Base-by-base conservation (phyloP, 1,284 basidiomycete species). In the Neonothopanus nambi region DNA sequence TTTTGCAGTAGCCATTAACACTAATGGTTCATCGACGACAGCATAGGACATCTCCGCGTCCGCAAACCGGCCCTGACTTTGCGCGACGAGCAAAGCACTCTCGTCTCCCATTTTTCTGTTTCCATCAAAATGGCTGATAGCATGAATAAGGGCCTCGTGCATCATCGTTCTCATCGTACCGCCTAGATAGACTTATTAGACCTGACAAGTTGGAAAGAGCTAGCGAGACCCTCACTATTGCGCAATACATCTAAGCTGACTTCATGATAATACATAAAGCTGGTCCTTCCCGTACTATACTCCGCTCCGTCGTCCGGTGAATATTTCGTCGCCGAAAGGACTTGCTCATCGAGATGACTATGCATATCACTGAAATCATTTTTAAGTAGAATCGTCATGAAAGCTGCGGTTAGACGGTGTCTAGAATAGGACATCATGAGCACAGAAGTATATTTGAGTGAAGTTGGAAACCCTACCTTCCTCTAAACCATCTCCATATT, bases 401-500 rank as follows among this genome's bases (percentile, higher is more conserved):
- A 52, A 4, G 43, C 36, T 9, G 51, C 51, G 7, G 51, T 52
- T n/a, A 38, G 30, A 12, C 52, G 48, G 21, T 57, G 44, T 5
- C 52, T 51, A 21, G n/a, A 15, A 18, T 8, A 48, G 13, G 46
- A 48, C n/a, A n/a, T n/a, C n/a, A n/a, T n/a, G n/a, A 48, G 4
- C 36, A 48, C 20, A 36, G 30, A 12, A 7, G 17, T 12, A 20
- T 20, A 12, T 35, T 37, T 23, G 38, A 20, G 9, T 48, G 30
- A 15, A 21, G n/a, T n/a, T 12, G n/a, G n/a, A n/a, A n/a, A n/a
- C 38, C 48, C 7, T 3, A 54, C 52, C 56, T 30, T 42, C 56
- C 56, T 42, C 48, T 24, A n/a, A 54, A 17, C 56, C 52, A 57
- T 18, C 33, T 39, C 52, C 56, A 57, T 36, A 54, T 54, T 12